Percentiles rank a stretch among this genome's conserved stretches.
Evolutionary conservation across 306 rosid species (phyloP).

Genomic region (Bauhinia variegata): DNA sequence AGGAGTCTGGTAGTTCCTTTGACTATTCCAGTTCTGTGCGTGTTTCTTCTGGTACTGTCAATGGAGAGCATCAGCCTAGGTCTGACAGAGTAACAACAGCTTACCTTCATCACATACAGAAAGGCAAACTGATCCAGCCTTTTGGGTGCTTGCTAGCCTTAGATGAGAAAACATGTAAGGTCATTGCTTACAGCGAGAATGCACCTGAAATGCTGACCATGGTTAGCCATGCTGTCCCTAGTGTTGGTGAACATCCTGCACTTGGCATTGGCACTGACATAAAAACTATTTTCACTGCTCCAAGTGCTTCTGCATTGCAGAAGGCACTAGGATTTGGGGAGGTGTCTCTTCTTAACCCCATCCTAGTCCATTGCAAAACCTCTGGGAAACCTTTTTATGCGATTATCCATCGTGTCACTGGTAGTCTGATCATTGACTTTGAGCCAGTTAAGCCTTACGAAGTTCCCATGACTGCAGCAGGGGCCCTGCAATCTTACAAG

Average conservation of each 20-base stretch:
- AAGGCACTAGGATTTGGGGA: conserved; percentile 90
- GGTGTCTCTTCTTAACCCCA: conserved; percentile 90
- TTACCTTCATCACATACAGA: conserved; percentile 86
- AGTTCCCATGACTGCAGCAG: conserved; percentile 91
- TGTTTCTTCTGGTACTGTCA: conserved; percentile 37
- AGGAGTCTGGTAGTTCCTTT: conserved; percentile 82
- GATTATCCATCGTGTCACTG: conserved; percentile 78
- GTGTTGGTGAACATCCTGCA: conserved; percentile 87
- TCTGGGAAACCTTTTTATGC: conserved; percentile 98
- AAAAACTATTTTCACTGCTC: conserved; percentile 72
- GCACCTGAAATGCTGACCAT: conserved; percentile 92
- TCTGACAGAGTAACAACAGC: conserved; percentile 81
- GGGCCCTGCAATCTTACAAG: conserved; percentile 92
- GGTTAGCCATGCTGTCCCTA: conserved; percentile 92
- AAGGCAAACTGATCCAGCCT: conserved; percentile 87
- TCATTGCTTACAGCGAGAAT: conserved; percentile 91
- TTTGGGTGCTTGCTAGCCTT: conserved; percentile 90
- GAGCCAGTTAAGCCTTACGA: conserved; percentile 95
- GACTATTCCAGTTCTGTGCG: conserved; percentile 91
- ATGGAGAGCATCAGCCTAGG: conserved; percentile 62
- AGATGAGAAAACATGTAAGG: conserved; percentile 88
- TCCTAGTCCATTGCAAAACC: conserved; percentile 91
- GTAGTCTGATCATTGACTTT: conserved; percentile 84
- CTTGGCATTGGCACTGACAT: conserved; percentile 89
- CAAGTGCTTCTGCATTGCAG: conserved; percentile 83